These are phyloP conservation scores for Teratosphaeria viscida DNA, from an alignment of 2,329 filamentous ascomycete species.

Conservation along the genomic window DNA sequence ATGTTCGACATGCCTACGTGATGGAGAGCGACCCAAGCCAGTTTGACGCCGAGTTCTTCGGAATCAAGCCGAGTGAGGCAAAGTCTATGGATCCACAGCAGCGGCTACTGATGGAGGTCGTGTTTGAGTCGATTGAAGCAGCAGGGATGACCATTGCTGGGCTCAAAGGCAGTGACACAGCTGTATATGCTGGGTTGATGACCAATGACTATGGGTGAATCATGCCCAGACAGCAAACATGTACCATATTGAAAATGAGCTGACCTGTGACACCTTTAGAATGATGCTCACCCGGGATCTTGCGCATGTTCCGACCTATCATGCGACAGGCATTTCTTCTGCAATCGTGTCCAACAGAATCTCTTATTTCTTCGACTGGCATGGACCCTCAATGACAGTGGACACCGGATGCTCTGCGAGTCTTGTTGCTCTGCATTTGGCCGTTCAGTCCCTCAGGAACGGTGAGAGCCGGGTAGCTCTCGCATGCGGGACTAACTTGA, in stretches of 20 bases:
- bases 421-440: constrained; percentile 11
- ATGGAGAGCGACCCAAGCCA: constrained; percentile 22
- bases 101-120: background rate
- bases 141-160: constrained; percentile 3
- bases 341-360: constrained; percentile 13
- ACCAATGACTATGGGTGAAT: background rate
- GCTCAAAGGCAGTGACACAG: background rate
- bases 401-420: constrained; percentile 24
- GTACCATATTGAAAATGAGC: no score
- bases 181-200: background rate
- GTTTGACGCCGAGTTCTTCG: constrained; percentile 25
- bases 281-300: no score
- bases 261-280: no score
- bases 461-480: background rate
- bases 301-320: constrained; percentile 5
- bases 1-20: constrained; percentile 27
- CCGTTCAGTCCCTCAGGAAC: background rate
- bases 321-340: constrained; percentile 14
- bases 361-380: constrained; percentile 18
- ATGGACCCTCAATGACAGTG: constrained; percentile 15
- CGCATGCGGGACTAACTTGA: background rate
- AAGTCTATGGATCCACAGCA: background rate
- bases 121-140: background rate
- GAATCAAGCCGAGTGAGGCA: constrained; percentile 25
- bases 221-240: no score